Evolutionary conservation across 257 asterid species (phyloP), one percentile per base, ranked within the genome.

Genomic region (Eustoma russellianum): DNA sequence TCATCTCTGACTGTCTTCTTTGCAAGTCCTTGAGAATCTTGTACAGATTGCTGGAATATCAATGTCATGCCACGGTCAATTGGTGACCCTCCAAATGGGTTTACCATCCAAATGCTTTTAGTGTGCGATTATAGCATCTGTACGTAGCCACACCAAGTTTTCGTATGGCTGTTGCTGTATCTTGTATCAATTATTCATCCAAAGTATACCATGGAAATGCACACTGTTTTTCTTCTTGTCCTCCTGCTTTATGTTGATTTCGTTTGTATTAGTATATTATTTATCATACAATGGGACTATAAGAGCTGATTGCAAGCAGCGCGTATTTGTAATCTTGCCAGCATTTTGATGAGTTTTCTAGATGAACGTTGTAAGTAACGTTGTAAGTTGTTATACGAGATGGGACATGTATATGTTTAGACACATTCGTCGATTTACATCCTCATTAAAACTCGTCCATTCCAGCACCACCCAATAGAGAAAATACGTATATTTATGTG

Each of bases 1-100:
- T 41, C 74, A 30, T 76, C 77, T 3, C 1, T 61, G 38, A 64
- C 73, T 14, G 66, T 83, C 68, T 67, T 78, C 60, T 63, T 68
- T 12, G 48, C 60, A 41, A 52, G 68, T 61, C 57, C 73, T 43
- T 86, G 60, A 78, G 68, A 66, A 38, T 35, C 7, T 35, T 9
- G 41, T 38, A 38, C 12, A 11, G 12, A 38, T 38, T 38, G 43
- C 6, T 38, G 43, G 43, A 38, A 11, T 38, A 2, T 38, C 9
- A 5, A 35, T 35, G n/a, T 35, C 43, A 38, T 7, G 43, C 43
- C 43, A 38, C 9, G 43, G 12, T 38, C 9, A 7, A 11, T 38
- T 24, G 30, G 30, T 24, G 30, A 7, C 1, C 43, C 43, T 38
- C 12, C 43, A 38, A 38, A 38, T 38, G 43, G 9, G 43, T 6